Conservation (phyloP, 1,284 basidiomycete species). For the Fomitopsis palustris region DNA sequence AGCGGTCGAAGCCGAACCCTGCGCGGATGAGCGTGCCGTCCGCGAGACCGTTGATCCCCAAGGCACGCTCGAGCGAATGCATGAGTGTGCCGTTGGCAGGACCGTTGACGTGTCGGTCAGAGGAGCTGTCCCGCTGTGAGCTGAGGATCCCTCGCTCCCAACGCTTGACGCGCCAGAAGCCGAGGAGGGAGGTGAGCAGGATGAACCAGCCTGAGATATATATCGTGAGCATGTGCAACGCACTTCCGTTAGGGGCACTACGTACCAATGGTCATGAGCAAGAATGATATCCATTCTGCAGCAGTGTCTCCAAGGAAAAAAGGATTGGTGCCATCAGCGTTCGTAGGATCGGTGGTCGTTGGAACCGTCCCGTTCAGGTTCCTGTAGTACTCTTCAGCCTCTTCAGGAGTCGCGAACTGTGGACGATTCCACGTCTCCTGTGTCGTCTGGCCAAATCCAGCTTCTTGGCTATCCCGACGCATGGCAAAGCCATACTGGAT, state of each 20-base stretch:
- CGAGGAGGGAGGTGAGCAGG: conserved; percentile 81
- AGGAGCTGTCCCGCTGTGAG: conserved; percentile 18
- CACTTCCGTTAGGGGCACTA: conserved; percentile 10
- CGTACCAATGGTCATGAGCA: conserved; percentile 87
- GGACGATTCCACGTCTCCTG: conserved; percentile 27
- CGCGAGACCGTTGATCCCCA: conserved; percentile 43
- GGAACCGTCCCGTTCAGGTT: conserved; percentile 27
- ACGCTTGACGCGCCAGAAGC: conserved; percentile 90
- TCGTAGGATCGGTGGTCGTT: conserved; percentile 4
- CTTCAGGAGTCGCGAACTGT: conserved; percentile 41
- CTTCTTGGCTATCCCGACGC: conserved; percentile 40
- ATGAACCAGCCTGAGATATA: conserved; percentile 84
- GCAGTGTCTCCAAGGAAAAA: conserved; percentile 44
- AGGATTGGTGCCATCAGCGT: conserved; percentile 11
- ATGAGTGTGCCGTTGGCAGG: conserved; percentile 19
- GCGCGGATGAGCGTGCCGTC: conserved; percentile 37
- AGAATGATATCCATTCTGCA: conserved; percentile 88
- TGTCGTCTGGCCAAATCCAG: conserved; percentile 22
- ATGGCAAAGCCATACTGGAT: conserved; percentile 95
- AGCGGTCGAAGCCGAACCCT: conserved; percentile 47
- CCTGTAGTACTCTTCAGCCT: conserved; percentile 45
- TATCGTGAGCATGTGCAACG: not conserved
- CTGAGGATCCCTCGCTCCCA: conserved; percentile 76
- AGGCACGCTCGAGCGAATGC: conserved; percentile 40
- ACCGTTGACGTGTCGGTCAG: conserved; percentile 23